Conservation (phyloP, 2,329 filamentous ascomycete genomes). For the Fusarium burgessii region DNA sequence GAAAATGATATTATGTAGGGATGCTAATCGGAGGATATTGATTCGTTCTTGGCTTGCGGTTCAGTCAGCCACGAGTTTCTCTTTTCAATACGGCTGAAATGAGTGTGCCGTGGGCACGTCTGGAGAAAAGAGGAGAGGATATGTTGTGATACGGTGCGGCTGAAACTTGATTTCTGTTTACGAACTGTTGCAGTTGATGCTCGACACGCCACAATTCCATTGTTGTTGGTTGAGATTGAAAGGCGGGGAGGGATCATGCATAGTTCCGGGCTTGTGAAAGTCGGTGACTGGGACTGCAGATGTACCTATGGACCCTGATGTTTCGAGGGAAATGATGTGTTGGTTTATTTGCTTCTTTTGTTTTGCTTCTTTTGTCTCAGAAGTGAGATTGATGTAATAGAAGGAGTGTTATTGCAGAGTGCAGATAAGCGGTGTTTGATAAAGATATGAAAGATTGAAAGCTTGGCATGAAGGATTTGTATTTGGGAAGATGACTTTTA, state of each 20-base stretch:
- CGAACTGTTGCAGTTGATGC: conserved; percentile 5
- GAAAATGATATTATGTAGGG: neutral
- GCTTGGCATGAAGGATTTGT: neutral
- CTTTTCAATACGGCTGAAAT: neutral
- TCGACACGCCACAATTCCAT: conserved; percentile 23
- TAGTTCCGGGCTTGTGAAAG: conserved; percentile 6
- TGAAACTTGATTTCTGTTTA: conserved; percentile 3
- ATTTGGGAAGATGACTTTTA: neutral
- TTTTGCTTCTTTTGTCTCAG: neutral
- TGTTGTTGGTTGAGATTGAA: neutral
- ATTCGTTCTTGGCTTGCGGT: conserved; percentile 5
- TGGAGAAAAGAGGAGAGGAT: neutral
- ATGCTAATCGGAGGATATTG: conserved; percentile 12
- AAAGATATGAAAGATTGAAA: neutral
- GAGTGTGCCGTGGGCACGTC: neutral
- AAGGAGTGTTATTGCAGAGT: neutral
- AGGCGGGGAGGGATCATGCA: conserved; percentile 10
- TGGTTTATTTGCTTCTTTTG: neutral
- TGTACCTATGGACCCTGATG: conserved; percentile 4
- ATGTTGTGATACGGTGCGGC: neutral
- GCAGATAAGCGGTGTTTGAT: neutral
- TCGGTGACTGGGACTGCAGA: conserved; percentile 1
- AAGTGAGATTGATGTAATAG: neutral
- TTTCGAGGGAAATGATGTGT: neutral
- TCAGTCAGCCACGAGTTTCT: conserved; percentile 36